These are phyloP conservation scores for Ceriops decandra DNA, from an alignment of 345 rosid genomes.

Conservation along the genomic window DNA sequence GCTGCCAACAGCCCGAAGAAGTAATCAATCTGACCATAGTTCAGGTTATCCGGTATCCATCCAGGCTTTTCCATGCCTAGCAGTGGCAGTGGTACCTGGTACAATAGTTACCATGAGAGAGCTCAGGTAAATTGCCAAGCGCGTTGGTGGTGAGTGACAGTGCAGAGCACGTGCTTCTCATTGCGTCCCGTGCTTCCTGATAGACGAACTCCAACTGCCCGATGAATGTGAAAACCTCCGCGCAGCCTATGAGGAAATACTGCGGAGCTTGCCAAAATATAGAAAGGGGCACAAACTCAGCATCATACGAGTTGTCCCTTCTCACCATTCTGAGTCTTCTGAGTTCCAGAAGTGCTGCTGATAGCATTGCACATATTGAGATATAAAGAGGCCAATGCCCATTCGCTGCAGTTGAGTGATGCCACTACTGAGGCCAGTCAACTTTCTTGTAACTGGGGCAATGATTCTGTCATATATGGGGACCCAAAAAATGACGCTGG, in stretches of 20 bases:
- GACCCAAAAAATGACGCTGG: neutral
- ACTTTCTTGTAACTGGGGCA: neutral
- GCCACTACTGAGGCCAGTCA: neutral
- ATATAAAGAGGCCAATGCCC: constrained; percentile 4
- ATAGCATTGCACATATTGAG: neutral
- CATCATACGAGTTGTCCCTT: neutral
- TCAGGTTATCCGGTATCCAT: constrained; percentile 14
- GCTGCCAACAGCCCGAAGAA: neutral
- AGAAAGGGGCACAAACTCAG: constrained; percentile 7
- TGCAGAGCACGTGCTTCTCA: constrained; percentile 17
- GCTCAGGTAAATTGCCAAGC: constrained; percentile 13
- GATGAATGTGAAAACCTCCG: constrained; percentile 15
- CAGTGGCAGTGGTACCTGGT: neutral
- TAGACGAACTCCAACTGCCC: constrained; percentile 17
- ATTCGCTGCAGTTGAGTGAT: neutral
- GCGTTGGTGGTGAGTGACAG: constrained; percentile 12
- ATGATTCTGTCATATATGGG: neutral
- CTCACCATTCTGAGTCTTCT: neutral
- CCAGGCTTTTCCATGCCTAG: constrained; percentile 5
- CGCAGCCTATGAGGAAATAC: constrained; percentile 14
- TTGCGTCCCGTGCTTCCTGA: constrained; percentile 13
- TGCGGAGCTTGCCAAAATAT: constrained; percentile 18
- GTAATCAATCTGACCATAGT: neutral
- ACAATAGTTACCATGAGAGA: constrained; percentile 10
- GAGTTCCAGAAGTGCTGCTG: neutral